Evolutionary conservation across 768 basidiomycete species (phyloP).

Genomic region (Mycena vitilis): DNA sequence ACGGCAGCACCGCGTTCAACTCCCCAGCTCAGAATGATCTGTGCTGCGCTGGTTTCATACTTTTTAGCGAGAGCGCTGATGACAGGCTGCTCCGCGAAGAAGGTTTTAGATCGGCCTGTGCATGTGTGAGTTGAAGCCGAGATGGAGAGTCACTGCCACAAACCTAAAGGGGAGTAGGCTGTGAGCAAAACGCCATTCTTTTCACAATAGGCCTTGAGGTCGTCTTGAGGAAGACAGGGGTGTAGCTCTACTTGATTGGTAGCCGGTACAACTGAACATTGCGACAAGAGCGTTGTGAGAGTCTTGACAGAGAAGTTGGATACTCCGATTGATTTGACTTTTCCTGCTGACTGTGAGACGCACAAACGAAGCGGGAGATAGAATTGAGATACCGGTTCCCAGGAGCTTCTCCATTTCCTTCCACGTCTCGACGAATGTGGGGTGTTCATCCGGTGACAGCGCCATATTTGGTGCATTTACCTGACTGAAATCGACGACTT

Average conservation of each 20-base stretch:
- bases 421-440: slow-evolving; percentile 46
- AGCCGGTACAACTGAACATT: slow-evolving; percentile 61
- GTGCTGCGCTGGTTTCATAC: slow-evolving; percentile 52
- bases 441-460: slow-evolving; percentile 38
- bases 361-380: slow-evolving; percentile 45
- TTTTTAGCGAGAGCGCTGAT: slow-evolving; percentile 51
- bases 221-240: slow-evolving; percentile 65
- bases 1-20: slow-evolving; percentile 73
- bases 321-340: slow-evolving; percentile 63
- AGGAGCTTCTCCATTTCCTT: slow-evolving; percentile 47
- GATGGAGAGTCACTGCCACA: slow-evolving; percentile 33
- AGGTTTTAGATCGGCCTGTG: slow-evolving; percentile 42
- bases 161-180: slow-evolving; percentile 39
- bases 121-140: slow-evolving; percentile 46
- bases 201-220: slow-evolving; percentile 62
- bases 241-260: slow-evolving; percentile 70
- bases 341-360: slow-evolving; percentile 42
- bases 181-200: slow-evolving; percentile 60
- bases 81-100: slow-evolving; percentile 46
- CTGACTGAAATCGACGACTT: slow-evolving; percentile 20
- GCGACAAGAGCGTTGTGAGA: slow-evolving; percentile 51
- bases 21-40: slow-evolving; percentile 73
- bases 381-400: slow-evolving; percentile 36
- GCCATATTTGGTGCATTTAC: slow-evolving; percentile 15
- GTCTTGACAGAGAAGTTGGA: slow-evolving; percentile 67